A percentile compares a stretch with the other conserved stretches of the same genome.
These are phyloP conservation scores for Tritrichomonas musculus DNA, from an alignment of 208 protist species.

Conservation along the genomic window DNA sequence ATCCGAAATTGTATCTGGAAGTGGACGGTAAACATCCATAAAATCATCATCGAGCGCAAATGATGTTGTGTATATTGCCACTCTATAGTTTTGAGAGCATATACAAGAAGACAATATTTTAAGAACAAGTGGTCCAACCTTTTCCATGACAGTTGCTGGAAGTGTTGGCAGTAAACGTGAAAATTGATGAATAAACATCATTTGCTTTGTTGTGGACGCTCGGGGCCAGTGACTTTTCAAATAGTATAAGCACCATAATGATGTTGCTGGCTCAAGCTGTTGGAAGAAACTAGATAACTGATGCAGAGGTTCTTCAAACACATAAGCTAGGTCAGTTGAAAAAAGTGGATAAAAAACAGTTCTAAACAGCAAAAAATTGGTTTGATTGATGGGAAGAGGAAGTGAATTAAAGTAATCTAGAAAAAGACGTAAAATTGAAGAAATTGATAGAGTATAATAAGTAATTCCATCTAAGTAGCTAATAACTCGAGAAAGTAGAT, in stretches of 20 bases:
- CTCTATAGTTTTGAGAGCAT: background rate
- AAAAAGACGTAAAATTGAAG: slow-evolving; percentile 7
- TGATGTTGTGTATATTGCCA: too few species aligned
- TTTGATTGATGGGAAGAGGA: background rate
- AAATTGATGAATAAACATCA: background rate
- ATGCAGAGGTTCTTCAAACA: background rate
- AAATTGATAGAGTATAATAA: background rate
- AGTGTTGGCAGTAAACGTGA: background rate
- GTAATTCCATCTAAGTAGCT: background rate
- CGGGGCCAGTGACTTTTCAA: background rate
- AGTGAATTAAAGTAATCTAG: background rate
- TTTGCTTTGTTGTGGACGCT: background rate
- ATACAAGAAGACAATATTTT: background rate
- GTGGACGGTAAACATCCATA: too few species aligned
- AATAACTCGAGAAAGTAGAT: background rate
- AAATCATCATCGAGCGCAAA: too few species aligned
- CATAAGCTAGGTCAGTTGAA: background rate
- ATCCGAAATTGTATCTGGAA: too few species aligned
- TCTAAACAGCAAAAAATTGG: background rate
- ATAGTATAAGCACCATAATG: background rate
- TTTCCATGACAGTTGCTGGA: background rate
- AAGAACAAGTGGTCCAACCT: background rate
- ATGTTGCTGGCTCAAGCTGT: background rate
- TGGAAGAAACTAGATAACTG: background rate
- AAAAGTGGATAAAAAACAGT: slow-evolving; percentile 28